A percentile compares a stretch with the other conserved stretches of the same genome.
phyloP scores from a whole-genome alignment of 257 asterid genomes.

The Oldenlandia corymbosa region DNA sequence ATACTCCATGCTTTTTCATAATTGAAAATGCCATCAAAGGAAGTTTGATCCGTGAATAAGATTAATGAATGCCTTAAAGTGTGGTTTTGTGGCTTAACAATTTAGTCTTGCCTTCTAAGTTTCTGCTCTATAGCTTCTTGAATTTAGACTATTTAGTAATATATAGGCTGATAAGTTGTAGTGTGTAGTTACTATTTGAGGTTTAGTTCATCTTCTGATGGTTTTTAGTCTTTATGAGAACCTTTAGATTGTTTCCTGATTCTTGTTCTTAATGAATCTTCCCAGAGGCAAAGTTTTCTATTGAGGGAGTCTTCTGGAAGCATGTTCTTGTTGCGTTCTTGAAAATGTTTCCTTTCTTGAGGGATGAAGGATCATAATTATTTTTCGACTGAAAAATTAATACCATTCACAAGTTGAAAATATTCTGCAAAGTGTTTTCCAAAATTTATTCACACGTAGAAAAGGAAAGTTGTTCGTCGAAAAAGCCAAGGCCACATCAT shows the following conservation, averaged over 20 bases:
- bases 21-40: background rate
- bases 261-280: background rate
- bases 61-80: background rate
- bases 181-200: background rate
- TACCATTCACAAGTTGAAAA: too few species aligned
- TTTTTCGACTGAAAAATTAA: too few species aligned
- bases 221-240: background rate
- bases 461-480: too few species aligned
- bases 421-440: too few species aligned
- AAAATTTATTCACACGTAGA: too few species aligned
- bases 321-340: background rate
- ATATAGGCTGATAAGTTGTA: background rate
- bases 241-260: background rate
- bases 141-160: background rate
- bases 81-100: background rate
- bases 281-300: background rate
- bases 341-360: conserved; percentile 5
- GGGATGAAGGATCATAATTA: too few species aligned
- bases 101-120: background rate
- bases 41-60: background rate
- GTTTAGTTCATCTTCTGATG: conserved; percentile 1
- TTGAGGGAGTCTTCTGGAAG: background rate
- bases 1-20: background rate
- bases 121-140: background rate
- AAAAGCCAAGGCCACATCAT: too few species aligned